These are phyloP conservation scores for Linum usitatissimum DNA, from an alignment of 345 rosid genomes.

Conservation along the genomic window DNA sequence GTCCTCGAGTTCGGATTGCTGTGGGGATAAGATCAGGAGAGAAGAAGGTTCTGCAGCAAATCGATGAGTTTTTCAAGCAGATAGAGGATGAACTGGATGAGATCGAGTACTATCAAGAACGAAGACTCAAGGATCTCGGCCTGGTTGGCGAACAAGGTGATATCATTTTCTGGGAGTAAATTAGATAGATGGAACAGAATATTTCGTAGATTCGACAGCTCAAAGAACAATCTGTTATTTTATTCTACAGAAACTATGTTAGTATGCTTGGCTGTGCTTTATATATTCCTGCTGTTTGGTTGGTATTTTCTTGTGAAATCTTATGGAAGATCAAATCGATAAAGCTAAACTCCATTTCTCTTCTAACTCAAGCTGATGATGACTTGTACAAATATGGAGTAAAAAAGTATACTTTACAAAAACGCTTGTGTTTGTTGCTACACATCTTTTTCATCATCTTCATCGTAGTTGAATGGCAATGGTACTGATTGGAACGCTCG, in stretches of 20 bases:
- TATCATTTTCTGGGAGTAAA: constrained; percentile 81
- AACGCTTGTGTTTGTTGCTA: neutral
- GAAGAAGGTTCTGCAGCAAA: constrained; percentile 75
- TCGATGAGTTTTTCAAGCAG: constrained; percentile 47
- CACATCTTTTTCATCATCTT: constrained; percentile 29
- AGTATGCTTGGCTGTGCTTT: too few species aligned
- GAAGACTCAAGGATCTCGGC: constrained; percentile 82
- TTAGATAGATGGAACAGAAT: constrained; percentile 16
- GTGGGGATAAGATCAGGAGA: constrained; percentile 64
- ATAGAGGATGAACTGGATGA: constrained; percentile 57
- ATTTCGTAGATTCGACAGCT: constrained; percentile 13
- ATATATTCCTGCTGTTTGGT: too few species aligned
- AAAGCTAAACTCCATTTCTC: too few species aligned
- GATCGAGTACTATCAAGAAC: constrained; percentile 82
- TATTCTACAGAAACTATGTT: too few species aligned
- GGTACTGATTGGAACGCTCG: constrained; percentile 30
- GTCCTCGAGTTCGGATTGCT: constrained; percentile 44
- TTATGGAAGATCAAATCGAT: too few species aligned
- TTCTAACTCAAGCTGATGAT: too few species aligned
- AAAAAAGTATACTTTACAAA: too few species aligned
- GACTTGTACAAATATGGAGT: too few species aligned
- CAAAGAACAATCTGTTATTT: too few species aligned
- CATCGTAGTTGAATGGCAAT: constrained; percentile 20
- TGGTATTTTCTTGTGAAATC: too few species aligned
- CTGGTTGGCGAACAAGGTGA: constrained; percentile 96